phyloP scores from a whole-genome alignment of 2,329 filamentous ascomycete species.

The Simplicillium aogashimaense region DNA sequence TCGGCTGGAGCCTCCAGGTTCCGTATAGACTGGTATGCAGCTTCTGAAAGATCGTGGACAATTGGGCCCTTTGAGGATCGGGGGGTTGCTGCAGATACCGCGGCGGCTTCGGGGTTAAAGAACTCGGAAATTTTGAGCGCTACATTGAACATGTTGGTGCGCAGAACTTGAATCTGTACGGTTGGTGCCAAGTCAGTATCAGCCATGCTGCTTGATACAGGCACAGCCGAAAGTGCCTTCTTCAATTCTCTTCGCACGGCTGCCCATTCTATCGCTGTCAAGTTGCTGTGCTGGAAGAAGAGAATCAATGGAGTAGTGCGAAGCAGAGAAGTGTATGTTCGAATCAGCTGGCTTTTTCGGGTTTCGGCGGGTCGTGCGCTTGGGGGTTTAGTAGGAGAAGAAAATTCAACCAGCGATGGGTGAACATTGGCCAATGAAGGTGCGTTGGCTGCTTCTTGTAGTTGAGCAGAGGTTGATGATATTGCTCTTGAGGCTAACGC shows the following conservation, averaged over 20 bases:
- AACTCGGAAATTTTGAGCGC: slow-evolving; percentile 83
- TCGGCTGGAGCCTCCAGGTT: slow-evolving; percentile 21
- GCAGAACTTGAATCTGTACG: slow-evolving; percentile 73
- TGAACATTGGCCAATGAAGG: slow-evolving; percentile 10
- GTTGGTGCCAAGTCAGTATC: slow-evolving; percentile 41
- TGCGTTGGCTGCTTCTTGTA: slow-evolving; percentile 1
- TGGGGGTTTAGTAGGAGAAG: slow-evolving; percentile 68
- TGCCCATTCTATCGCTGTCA: slow-evolving; percentile 55
- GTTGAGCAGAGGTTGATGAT: too few species aligned
- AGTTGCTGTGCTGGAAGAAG: slow-evolving; percentile 65
- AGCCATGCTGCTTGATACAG: slow-evolving; percentile 20
- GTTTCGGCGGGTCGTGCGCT: slow-evolving; percentile 79
- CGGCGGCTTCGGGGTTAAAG: slow-evolving; percentile 44
- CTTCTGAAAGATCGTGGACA: slow-evolving; percentile 42
- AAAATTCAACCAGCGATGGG: slow-evolving; percentile 34
- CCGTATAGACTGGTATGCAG: slow-evolving; percentile 40
- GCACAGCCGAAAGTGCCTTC: slow-evolving; percentile 31
- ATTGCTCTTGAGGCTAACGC: too few species aligned
- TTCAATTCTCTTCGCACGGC: slow-evolving; percentile 32
- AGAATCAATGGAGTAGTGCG: slow-evolving; percentile 78
- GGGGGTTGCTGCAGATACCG: slow-evolving; percentile 18
- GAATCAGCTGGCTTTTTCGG: slow-evolving; percentile 79
- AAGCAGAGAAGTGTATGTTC: slow-evolving; percentile 80
- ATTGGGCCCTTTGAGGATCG: slow-evolving; percentile 22
- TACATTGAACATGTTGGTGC: slow-evolving; percentile 80